Evolutionary conservation across 768 basidiomycete genomes (phyloP).

Genomic region (Rhizopogon roseolus): DNA sequence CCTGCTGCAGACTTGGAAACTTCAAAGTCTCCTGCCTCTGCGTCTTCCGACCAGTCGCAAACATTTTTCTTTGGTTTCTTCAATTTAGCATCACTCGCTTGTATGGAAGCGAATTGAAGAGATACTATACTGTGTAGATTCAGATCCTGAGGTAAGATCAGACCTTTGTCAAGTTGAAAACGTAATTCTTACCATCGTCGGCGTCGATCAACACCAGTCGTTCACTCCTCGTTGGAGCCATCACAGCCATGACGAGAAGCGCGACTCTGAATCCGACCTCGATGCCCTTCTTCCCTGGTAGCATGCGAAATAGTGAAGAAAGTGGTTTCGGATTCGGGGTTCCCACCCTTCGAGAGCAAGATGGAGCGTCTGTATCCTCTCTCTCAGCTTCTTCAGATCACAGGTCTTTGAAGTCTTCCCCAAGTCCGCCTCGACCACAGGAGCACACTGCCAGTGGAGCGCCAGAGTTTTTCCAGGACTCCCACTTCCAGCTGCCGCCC

Average conservation of each 20-base stretch:
- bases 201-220: neutral
- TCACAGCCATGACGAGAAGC: conserved; percentile 63
- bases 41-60: conserved; percentile 3
- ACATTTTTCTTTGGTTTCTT: neutral
- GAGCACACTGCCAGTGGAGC: conserved; percentile 22
- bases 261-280: conserved; percentile 78
- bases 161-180: neutral
- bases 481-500: conserved; percentile 33
- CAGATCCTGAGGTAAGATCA: conserved; percentile 19
- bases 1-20: conserved; percentile 4
- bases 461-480: conserved; percentile 16
- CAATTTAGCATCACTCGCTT: conserved; percentile 6
- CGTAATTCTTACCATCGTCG: too few relatives aligned
- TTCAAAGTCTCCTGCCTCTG: conserved; percentile 1
- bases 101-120: conserved; percentile 24
- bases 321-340: conserved; percentile 46
- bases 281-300: conserved; percentile 79
- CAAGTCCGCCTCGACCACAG: conserved; percentile 43
- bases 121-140: neutral
- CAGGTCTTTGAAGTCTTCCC: conserved; percentile 66
- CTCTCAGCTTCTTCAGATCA: conserved; percentile 60
- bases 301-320: conserved; percentile 50
- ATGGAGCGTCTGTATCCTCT: conserved; percentile 47
- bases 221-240: conserved; percentile 8
- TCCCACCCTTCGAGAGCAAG: conserved; percentile 39